A percentile compares a stretch with the other conserved stretches of the same genome.
phyloP scores from a whole-genome alignment of 345 rosid species.

The Brassica incana region DNA sequence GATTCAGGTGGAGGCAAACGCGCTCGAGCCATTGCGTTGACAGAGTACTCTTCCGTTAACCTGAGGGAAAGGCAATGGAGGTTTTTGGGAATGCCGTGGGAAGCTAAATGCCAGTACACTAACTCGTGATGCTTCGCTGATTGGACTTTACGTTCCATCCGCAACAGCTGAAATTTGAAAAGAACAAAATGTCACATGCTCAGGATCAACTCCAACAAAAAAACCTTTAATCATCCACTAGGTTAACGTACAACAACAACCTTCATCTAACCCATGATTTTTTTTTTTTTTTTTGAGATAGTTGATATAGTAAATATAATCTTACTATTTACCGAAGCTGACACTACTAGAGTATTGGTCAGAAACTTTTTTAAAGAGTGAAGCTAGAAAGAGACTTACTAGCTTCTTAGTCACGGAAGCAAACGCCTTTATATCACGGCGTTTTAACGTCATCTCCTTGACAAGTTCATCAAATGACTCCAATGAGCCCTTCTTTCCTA shows the following conservation, averaged over 20 bases:
- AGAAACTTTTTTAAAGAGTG: neutral
- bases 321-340: neutral
- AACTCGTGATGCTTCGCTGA: conserved; percentile 75
- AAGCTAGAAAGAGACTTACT: conserved; percentile 45
- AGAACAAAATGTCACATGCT: neutral
- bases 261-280: neutral
- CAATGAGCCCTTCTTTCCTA: conserved; percentile 43
- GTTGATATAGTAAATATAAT: neutral
- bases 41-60: conserved; percentile 86
- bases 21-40: conserved; percentile 73
- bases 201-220: neutral
- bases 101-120: conserved; percentile 87
- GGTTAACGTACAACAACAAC: neutral
- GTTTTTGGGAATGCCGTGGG: conserved; percentile 83
- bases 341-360: neutral
- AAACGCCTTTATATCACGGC: conserved; percentile 67
- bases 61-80: conserved; percentile 82
- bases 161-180: conserved; percentile 53
- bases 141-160: conserved; percentile 75
- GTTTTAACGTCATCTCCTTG: conserved; percentile 57
- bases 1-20: conserved; percentile 80
- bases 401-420: conserved; percentile 78
- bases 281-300: neutral
- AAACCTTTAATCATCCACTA: neutral
- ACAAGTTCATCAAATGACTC: conserved; percentile 79